Evolutionary conservation across 2,329 filamentous ascomycete species (phyloP).

Genomic region (Tetracladium maxilliforme): DNA sequence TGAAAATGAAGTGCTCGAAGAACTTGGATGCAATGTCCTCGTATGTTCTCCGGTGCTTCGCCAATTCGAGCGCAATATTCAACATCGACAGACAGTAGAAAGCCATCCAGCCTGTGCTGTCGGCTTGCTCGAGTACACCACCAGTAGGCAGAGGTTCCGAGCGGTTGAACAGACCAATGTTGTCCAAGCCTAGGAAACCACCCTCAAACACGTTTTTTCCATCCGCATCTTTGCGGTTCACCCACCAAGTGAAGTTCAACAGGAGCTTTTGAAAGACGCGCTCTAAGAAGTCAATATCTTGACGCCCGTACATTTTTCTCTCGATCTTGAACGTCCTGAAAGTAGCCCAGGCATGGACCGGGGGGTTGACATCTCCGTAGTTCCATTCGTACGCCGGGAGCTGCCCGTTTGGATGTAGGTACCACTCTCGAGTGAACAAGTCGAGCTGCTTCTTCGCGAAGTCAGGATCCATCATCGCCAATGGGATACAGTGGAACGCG

Average conservation of each 20-base stretch:
- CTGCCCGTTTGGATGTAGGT: conserved; percentile 95
- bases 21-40: conserved; percentile 97
- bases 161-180: conserved; percentile 94
- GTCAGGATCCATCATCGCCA: conserved; percentile 95
- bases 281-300: conserved; percentile 91
- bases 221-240: conserved; percentile 86
- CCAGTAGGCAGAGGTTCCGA: conserved; percentile 90
- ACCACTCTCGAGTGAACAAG: conserved; percentile 93
- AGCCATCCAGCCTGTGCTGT: conserved; percentile 98
- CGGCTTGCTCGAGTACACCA: conserved; percentile 85
- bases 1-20: conserved; percentile 97
- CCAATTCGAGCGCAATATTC: conserved; percentile 88
- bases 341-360: conserved; percentile 89
- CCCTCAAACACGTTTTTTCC: conserved; percentile 97
- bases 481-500: conserved; percentile 88
- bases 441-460: conserved; percentile 98
- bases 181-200: conserved; percentile 88
- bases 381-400: conserved; percentile 93
- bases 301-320: conserved; percentile 87
- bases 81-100: conserved; percentile 96
- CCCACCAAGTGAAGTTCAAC: conserved; percentile 98
- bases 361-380: conserved; percentile 92
- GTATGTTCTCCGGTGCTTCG: conserved; percentile 88
- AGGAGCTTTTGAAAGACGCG: conserved; percentile 92
- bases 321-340: conserved; percentile 98